Evolutionary conservation across 257 asterid species (phyloP).

Genomic region (Ilex aquifolium): DNA sequence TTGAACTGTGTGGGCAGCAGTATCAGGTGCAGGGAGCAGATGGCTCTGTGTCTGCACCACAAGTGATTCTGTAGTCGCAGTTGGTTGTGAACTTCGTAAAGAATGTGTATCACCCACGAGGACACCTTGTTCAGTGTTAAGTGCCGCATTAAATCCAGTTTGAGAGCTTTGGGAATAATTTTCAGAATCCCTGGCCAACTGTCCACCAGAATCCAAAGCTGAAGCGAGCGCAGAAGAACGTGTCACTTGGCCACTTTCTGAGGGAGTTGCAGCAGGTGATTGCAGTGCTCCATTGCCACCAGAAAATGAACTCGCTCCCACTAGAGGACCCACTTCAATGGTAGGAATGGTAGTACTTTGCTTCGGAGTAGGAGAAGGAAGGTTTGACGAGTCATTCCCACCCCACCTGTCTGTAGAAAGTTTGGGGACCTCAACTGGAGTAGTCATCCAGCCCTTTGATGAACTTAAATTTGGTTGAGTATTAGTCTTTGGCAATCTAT

Average conservation of each 20-base stretch:
- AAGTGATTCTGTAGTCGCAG: constrained; percentile 35
- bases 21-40: constrained; percentile 18
- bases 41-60: constrained; percentile 35
- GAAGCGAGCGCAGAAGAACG: constrained; percentile 24
- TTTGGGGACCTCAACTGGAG: constrained; percentile 28
- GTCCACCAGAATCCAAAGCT: constrained; percentile 38
- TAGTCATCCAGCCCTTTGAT: constrained; percentile 12
- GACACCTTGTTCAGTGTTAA: constrained; percentile 40
- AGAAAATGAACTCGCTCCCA: constrained; percentile 30
- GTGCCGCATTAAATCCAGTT: constrained; percentile 38
- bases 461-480: constrained; percentile 17
- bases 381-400: constrained; percentile 32
- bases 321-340: constrained; percentile 25
- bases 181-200: constrained; percentile 14
- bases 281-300: constrained; percentile 31
- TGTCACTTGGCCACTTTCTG: constrained; percentile 20
- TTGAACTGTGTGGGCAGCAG: constrained; percentile 31
- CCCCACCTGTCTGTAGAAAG: constrained; percentile 42
- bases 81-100: constrained; percentile 22
- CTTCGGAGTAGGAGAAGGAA: constrained; percentile 85
- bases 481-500: constrained; percentile 18
- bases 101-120: constrained; percentile 26
- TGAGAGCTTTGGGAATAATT: constrained; percentile 16
- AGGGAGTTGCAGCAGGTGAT: constrained; percentile 42
- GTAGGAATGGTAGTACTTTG: constrained; percentile 35